Conservation (phyloP, 208 protist species). For the Crithidia brevicula region DNA sequence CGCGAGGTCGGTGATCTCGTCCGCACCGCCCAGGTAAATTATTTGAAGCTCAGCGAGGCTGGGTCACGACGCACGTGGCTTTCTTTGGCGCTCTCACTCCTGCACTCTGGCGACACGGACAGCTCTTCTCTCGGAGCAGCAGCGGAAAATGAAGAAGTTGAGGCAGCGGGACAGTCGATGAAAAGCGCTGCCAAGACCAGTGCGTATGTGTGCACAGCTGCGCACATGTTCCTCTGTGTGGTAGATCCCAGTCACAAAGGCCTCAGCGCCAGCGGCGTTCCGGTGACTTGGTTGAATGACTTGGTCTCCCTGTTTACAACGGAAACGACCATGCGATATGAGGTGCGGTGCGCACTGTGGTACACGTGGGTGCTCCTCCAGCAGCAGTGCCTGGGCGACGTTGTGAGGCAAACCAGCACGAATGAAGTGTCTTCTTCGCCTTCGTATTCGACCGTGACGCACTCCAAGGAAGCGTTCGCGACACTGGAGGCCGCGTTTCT, state of each 20-base stretch:
- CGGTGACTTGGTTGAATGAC: slow-evolving; percentile 57
- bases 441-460: background rate
- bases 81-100: slow-evolving; percentile 30
- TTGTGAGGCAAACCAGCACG: background rate
- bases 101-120: slow-evolving; percentile 2
- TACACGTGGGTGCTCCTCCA: slow-evolving; percentile 42
- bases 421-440: background rate
- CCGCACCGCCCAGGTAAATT: slow-evolving; percentile 35
- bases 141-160: background rate
- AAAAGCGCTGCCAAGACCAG: background rate
- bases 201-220: slow-evolving; percentile 63
- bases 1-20: slow-evolving; percentile 32
- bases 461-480: background rate
- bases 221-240: slow-evolving; percentile 64
- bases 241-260: slow-evolving; percentile 39
- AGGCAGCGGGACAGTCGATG: background rate
- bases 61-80: slow-evolving; percentile 39
- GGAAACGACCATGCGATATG: slow-evolving; percentile 28
- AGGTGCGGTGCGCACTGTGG: slow-evolving; percentile 62
- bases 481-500: background rate
- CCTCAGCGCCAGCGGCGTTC: slow-evolving; percentile 9
- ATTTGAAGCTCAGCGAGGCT: slow-evolving; percentile 36
- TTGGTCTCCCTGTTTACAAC: slow-evolving; percentile 39
- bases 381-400: background rate
- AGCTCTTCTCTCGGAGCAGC: background rate